A percentile compares a stretch with the other conserved stretches of the same genome.
These are phyloP conservation scores for Solanum aculeatissimum DNA, from an alignment of 305 asterid genomes.

Conservation along the genomic window DNA sequence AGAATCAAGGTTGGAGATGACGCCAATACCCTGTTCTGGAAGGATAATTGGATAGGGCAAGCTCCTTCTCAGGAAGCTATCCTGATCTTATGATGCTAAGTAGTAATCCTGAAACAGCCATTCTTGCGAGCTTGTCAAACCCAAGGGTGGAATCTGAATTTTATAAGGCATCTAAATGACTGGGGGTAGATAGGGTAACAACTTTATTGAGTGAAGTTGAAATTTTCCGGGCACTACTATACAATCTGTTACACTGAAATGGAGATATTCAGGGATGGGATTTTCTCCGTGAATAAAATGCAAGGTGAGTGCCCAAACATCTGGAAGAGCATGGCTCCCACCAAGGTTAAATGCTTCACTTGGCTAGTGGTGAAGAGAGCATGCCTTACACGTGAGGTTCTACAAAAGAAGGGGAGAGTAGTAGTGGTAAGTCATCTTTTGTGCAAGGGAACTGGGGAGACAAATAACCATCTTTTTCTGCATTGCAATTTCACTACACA, in stretches of 20 bases:
- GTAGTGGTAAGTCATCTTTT: not conserved
- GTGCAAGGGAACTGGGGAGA: not conserved
- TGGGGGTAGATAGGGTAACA: not conserved
- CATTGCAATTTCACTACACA: not conserved
- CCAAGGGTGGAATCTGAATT: too few species aligned
- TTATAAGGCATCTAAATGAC: not conserved
- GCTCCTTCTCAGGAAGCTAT: too few species aligned
- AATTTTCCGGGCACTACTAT: not conserved
- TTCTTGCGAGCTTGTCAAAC: too few species aligned
- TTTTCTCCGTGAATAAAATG: not conserved
- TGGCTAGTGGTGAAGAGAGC: not conserved
- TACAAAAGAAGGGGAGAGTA: not conserved
- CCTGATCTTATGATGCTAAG: not conserved
- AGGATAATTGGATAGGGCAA: too few species aligned
- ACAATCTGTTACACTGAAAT: not conserved
- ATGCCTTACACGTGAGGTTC: not conserved
- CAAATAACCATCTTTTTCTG: not conserved
- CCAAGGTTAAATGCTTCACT: not conserved
- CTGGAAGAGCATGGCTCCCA: not conserved
- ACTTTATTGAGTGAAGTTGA: not conserved
- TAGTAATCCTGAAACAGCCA: too few species aligned
- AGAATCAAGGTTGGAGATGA: too few species aligned
- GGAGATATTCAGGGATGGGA: not conserved
- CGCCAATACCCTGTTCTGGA: too few species aligned
- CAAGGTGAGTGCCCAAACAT: not conserved